Evolutionary conservation across 2,329 filamentous ascomycete genomes (phyloP).

Genomic region (Colletotrichum sp.): DNA sequence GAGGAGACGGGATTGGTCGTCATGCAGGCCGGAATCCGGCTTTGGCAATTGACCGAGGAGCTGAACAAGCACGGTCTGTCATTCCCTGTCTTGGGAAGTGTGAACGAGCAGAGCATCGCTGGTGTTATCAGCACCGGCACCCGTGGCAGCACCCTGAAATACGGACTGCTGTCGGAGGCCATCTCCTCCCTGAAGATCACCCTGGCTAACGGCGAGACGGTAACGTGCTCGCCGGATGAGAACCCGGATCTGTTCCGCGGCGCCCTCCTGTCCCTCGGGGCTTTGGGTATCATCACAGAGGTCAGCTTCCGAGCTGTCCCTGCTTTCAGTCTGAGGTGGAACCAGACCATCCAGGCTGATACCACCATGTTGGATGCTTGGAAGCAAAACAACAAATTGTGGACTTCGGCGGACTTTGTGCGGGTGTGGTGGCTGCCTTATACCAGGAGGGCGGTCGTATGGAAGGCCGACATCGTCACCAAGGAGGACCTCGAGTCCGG

Average conservation of each 20-base stretch:
- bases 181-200: constrained; percentile 79
- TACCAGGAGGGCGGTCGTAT: constrained; percentile 84
- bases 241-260: constrained; percentile 87
- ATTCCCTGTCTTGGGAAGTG: constrained; percentile 91
- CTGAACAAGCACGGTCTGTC: constrained; percentile 80
- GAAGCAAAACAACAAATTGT: constrained; percentile 71
- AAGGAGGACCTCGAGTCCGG: constrained; percentile 65
- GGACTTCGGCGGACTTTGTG: constrained; percentile 87
- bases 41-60: constrained; percentile 75
- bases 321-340: constrained; percentile 84
- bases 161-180: constrained; percentile 85
- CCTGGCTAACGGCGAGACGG: constrained; percentile 77
- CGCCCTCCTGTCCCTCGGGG: constrained; percentile 85
- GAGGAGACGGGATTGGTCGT: constrained; percentile 69
- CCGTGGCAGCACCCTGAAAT: constrained; percentile 83
- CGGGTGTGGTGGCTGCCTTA: constrained; percentile 99
- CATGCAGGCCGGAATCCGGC: constrained; percentile 87
- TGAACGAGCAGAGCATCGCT: constrained; percentile 91
- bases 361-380: constrained; percentile 73
- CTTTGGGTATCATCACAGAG: constrained; percentile 89
- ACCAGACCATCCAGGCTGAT: constrained; percentile 78
- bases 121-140: constrained; percentile 95
- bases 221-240: constrained; percentile 71
- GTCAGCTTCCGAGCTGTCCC: constrained; percentile 84
- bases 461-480: constrained; percentile 80